Evolutionary conservation across 371 early-diverging fungal genomes (phyloP), one percentile per base, ranked within the genome.

Genomic region (Mortierella sp.): DNA sequence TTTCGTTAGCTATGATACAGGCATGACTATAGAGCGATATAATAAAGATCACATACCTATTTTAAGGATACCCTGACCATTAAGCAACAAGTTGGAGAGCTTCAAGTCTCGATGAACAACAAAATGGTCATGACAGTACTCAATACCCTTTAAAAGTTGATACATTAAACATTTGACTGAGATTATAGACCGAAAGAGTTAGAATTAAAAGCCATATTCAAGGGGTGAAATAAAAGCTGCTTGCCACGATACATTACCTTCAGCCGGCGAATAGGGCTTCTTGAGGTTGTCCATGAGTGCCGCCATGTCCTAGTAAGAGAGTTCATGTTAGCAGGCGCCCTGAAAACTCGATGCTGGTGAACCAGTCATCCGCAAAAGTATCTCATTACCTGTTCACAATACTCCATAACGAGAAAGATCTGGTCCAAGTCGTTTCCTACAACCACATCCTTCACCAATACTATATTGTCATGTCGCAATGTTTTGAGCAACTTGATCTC

Each of bases 401-500:
- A 93, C 66, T 93, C 93, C 93, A 94, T 92, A 42, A 92, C 92
- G 73, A 93, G 84, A 73, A 90, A 93, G 26, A 93, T 90, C 40
- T 86, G 86, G 64, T 92, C 92, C 35, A 93, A 75, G 56, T 87
- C 83, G 8, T 83, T 83, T 5, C 92, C 91, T 0, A 88, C 93
- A 13, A 87, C 93, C 13, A 98, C 96, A 51, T 95, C 95, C 43
- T 88, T 84, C 9, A 98, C 90, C 71, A 87, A 83, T 34, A 99
- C 94, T 57, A 99, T 91, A 79, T 98, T 98, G 43, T 77, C 88
- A 83, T 98, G 98, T 22, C 85, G 77, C 68, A 98, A 86, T 37
- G 87, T 85, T 77, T 93, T 95, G 58, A 99, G 83, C 23, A 99
- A 88, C 58, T 94, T 90, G 70, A 99, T 97, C 82, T 99, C 99